phyloP scores from a whole-genome alignment of 2,329 filamentous ascomycete species.

The Lomentospora prolificans region DNA sequence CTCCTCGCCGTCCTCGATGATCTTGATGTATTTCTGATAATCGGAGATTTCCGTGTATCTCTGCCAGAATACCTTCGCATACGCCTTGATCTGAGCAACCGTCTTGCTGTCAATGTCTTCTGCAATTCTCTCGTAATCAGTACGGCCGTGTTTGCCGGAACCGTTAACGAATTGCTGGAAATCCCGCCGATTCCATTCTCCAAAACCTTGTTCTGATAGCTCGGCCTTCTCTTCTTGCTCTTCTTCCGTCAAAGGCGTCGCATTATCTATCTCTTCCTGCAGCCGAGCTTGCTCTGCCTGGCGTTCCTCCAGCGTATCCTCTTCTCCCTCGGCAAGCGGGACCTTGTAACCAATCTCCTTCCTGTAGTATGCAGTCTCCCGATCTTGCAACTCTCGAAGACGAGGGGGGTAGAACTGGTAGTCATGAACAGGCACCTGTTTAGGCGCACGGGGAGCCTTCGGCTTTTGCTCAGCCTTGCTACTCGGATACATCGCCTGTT shows the following conservation, averaged over 20 bases:
- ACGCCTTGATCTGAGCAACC: constrained; percentile 73
- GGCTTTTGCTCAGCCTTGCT: constrained; percentile 86
- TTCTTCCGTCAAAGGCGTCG: constrained; percentile 76
- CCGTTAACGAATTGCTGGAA: constrained; percentile 98
- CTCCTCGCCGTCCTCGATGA: constrained; percentile 89
- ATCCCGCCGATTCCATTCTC: constrained; percentile 91
- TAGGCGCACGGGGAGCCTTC: constrained; percentile 89
- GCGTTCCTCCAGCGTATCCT: constrained; percentile 76
- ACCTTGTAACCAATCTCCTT: constrained; percentile 97
- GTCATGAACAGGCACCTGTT: constrained; percentile 85
- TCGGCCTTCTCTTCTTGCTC: constrained; percentile 79
- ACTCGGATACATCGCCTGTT: constrained; percentile 68
- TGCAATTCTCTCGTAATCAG: constrained; percentile 75
- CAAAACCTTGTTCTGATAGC: constrained; percentile 77
- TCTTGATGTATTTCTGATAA: constrained; percentile 77
- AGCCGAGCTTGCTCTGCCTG: constrained; percentile 80
- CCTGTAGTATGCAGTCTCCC: constrained; percentile 89
- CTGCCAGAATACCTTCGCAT: constrained; percentile 94
- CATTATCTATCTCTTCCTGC: constrained; percentile 88
- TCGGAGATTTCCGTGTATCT: constrained; percentile 85
- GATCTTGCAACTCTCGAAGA: constrained; percentile 82
- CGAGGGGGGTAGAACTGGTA: constrained; percentile 92
- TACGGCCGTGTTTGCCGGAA: constrained; percentile 83
- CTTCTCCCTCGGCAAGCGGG: constrained; percentile 75
- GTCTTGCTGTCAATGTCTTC: constrained; percentile 88